Base-by-base conservation (phyloP, 768 basidiomycete genomes). In the Mycena floridula region DNA sequence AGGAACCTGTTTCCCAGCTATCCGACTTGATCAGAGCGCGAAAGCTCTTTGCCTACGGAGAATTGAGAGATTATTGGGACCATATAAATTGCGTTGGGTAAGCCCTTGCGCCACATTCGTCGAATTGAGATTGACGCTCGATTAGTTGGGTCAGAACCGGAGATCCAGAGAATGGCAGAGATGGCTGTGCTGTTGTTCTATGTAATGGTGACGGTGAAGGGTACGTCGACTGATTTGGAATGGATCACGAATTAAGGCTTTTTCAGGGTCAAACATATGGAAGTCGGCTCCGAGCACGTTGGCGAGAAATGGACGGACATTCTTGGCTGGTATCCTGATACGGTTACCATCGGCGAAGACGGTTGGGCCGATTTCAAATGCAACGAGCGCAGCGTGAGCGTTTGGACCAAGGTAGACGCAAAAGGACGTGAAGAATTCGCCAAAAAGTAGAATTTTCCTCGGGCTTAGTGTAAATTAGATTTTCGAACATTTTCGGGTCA, bases 1-100 rank as follows among this genome's bases (percentile, higher is more conserved):
- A 54, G 50, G 13, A 68, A 59, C 15, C 66, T 73, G 42, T 63
- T 46, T 37, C 53, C 13, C 56, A 57, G 42, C 50, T 57, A 9
- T 50, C 35, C 6, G 54, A 55, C 24, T 44, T 57, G 21, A 42
- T 57, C 24, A 46, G 52, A 2, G 65, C 59, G 16, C 74, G 79
- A 38, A 71, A 70, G 57, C 52, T 51, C 24, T 75, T 60, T 45
- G 78, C 79, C 7, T 70, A 78, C 43, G 80, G 79, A 2, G 47
- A 58, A 3, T 55, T 60, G 18, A 58, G 53, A 23, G 80, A 81
- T 54, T 77, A 76, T 54, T 67, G 73, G 51, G 56, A 60, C 12
- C 53, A 70, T 48, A 57, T 46, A 38, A 73, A 78, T 47, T 79
- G 70, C 49, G 70, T 82, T 48, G 80, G 54, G 51, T 54, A 22